Conservation (phyloP, 1,139 yeast species). For the Arxiozyma telluris region DNA sequence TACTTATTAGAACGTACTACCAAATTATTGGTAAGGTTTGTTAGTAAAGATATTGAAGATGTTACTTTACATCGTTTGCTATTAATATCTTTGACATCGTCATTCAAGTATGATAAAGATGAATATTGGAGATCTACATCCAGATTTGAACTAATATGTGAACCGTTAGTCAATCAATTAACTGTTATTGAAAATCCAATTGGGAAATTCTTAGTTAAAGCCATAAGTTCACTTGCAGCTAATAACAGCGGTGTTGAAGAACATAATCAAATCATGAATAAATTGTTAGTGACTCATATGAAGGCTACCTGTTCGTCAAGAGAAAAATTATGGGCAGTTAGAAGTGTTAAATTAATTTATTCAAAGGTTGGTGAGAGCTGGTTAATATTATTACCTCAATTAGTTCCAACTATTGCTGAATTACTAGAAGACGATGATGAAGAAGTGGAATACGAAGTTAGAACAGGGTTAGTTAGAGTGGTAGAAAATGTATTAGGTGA, state of each 20-base stretch:
- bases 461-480: conserved; percentile 85
- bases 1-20: conserved; percentile 71
- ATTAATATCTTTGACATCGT: conserved; percentile 60
- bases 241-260: conserved; percentile 71
- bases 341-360: conserved; percentile 70
- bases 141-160: conserved; percentile 65
- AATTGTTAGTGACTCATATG: conserved; percentile 47
- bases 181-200: conserved; percentile 55
- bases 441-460: conserved; percentile 81
- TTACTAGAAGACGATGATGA: conserved; percentile 93
- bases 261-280: conserved; percentile 62
- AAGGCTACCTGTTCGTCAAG: conserved; percentile 40
- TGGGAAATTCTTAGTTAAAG: conserved; percentile 71
- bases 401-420: conserved; percentile 94
- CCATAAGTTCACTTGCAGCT: conserved; percentile 66
- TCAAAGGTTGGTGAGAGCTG: conserved; percentile 92
- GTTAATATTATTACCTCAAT: conserved; percentile 83
- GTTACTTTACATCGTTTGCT: conserved; percentile 61
- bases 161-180: conserved; percentile 58
- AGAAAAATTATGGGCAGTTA: conserved; percentile 78
- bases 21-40: conserved; percentile 43
- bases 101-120: conserved; percentile 82
- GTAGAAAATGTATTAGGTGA: conserved; percentile 91
- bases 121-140: conserved; percentile 91
- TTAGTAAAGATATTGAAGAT: conserved; percentile 31